Conservation (phyloP, 192 early-diverging fungal species). For the Lunasporangiospora selenospora region DNA sequence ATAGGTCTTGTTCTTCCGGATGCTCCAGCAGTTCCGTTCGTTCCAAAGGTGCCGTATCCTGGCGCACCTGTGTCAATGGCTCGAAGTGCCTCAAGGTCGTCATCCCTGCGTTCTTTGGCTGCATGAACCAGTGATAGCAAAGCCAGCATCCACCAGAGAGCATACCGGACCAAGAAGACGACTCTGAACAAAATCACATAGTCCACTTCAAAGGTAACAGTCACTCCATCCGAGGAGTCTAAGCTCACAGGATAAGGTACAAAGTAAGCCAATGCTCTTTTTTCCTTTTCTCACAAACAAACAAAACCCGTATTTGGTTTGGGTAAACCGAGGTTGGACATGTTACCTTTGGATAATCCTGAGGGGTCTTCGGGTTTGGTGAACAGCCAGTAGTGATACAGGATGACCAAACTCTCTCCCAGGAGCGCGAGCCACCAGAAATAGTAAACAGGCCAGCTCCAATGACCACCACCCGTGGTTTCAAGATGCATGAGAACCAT, state of each 20-base stretch:
- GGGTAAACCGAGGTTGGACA: not conserved
- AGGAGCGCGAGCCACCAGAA: conserved; percentile 58
- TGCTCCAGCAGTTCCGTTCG: conserved; percentile 13
- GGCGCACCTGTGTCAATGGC: conserved; percentile 21
- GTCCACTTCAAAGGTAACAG: no score
- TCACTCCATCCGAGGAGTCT: no score
- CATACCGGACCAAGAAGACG: conserved; percentile 57
- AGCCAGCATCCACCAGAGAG: conserved; percentile 31
- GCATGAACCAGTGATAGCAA: conserved; percentile 46
- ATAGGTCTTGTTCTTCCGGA: not conserved
- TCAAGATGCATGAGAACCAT: conserved; percentile 48
- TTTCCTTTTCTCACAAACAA: not conserved
- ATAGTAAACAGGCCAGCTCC: conserved; percentile 59
- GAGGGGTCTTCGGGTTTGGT: conserved; percentile 10
- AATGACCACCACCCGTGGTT: conserved; percentile 42
- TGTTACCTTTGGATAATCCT: conserved; percentile 27
- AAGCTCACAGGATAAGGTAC: no score
- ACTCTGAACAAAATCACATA: no score
- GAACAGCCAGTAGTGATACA: conserved; percentile 48
- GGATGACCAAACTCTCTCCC: conserved; percentile 53
- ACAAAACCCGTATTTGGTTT: not conserved
- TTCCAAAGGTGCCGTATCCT: conserved; percentile 28
- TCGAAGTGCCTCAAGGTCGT: conserved; percentile 33
- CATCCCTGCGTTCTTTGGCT: conserved; percentile 13
- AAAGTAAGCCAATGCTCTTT: not conserved